phyloP scores from a whole-genome alignment of 805 yeast genomes.

The Candida cerambycidarum region DNA sequence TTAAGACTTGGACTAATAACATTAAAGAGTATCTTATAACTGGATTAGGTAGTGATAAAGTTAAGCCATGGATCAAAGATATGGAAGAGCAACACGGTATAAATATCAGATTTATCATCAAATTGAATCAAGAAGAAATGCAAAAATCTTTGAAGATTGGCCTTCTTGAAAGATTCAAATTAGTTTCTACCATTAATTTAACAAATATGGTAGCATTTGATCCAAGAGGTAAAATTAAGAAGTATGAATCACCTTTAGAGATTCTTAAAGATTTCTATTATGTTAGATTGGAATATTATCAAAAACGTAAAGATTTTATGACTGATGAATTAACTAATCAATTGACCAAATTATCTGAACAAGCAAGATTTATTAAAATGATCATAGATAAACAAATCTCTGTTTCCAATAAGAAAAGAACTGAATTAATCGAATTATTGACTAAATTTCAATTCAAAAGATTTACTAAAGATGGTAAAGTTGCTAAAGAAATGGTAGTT shows the following conservation, averaged over 20 bases:
- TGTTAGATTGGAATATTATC: slow-evolving; percentile 86
- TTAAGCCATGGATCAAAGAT: slow-evolving; percentile 85
- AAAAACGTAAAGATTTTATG: slow-evolving; percentile 82
- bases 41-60: slow-evolving; percentile 78
- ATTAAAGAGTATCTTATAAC: slow-evolving; percentile 81
- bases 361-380: slow-evolving; percentile 88
- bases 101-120: slow-evolving; percentile 76
- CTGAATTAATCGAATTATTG: slow-evolving; percentile 61
- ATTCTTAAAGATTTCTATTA: slow-evolving; percentile 82
- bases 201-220: slow-evolving; percentile 96
- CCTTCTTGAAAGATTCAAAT: slow-evolving; percentile 78
- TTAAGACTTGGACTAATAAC: slow-evolving; percentile 87
- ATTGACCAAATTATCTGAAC: slow-evolving; percentile 71
- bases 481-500: slow-evolving; percentile 47
- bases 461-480: slow-evolving; percentile 68
- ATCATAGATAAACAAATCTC: slow-evolving; percentile 73
- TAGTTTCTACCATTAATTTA: slow-evolving; percentile 64
- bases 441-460: slow-evolving; percentile 68
- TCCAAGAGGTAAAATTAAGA: slow-evolving; percentile 80
- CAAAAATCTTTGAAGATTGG: slow-evolving; percentile 72
- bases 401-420: slow-evolving; percentile 74
- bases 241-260: slow-evolving; percentile 71
- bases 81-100: slow-evolving; percentile 91
- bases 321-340: slow-evolving; percentile 68
- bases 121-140: slow-evolving; percentile 80